These are phyloP conservation scores for Pythium sukuiense DNA, from an alignment of 352 stramenopile species.

Conservation along the genomic window DNA sequence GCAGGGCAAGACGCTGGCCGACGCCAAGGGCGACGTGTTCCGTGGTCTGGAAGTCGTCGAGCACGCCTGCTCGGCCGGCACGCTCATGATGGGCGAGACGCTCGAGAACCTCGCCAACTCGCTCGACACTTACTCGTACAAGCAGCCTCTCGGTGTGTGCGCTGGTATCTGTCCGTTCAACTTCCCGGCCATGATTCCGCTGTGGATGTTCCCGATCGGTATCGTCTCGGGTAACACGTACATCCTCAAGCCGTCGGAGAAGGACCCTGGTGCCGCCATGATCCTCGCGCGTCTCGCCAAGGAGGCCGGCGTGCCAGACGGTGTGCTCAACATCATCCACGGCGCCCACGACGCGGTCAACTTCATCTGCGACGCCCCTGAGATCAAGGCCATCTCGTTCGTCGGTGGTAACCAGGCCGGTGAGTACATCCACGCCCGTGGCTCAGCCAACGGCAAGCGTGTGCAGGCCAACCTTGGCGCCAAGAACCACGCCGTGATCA, in stretches of 20 bases:
- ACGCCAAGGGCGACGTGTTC: slow-evolving; percentile 97
- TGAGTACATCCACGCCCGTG: slow-evolving; percentile 93
- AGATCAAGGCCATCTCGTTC: slow-evolving; percentile 97
- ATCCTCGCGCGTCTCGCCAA: slow-evolving; percentile 91
- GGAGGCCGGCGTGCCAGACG: slow-evolving; percentile 92
- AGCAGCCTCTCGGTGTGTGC: slow-evolving; percentile 94
- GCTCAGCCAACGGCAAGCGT: slow-evolving; percentile 90
- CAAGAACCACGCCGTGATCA: slow-evolving; percentile 98
- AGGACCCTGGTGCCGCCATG: slow-evolving; percentile 89
- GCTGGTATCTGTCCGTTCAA: slow-evolving; percentile 95
- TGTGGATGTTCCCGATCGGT: slow-evolving; percentile 91
- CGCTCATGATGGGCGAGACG: slow-evolving; percentile 95
- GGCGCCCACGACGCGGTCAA: slow-evolving; percentile 91
- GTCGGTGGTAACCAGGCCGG: slow-evolving; percentile 93
- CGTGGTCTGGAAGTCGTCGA: slow-evolving; percentile 91
- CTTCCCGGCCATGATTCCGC: slow-evolving; percentile 97
- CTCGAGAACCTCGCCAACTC: slow-evolving; percentile 89
- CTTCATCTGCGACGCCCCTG: slow-evolving; percentile 93
- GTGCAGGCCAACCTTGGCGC: slow-evolving; percentile 96
- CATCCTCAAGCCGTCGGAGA: slow-evolving; percentile 96
- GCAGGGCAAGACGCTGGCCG: slow-evolving; percentile 91
- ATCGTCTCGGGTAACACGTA: slow-evolving; percentile 96
- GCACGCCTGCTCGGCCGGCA: slow-evolving; percentile 71
- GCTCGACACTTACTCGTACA: slow-evolving; percentile 96
- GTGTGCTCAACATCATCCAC: slow-evolving; percentile 96